phyloP scores from a whole-genome alignment of 495 filamentous ascomycete species.

The Aspergillus ellipticus region DNA sequence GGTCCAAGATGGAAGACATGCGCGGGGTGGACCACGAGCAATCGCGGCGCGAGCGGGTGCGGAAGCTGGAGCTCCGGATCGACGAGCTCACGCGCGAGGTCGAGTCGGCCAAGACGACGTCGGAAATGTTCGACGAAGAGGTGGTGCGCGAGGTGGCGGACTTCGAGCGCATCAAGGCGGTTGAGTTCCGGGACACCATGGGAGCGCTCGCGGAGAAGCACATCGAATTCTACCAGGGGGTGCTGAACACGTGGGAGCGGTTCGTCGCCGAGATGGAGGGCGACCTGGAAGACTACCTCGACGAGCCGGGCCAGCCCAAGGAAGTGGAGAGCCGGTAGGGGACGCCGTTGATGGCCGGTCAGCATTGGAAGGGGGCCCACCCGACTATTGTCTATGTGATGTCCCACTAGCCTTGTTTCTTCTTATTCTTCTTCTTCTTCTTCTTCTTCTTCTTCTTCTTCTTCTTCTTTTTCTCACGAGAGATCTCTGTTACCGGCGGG shows the following conservation, averaged over 20 bases:
- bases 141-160: slow-evolving; percentile 87
- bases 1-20: slow-evolving; percentile 93
- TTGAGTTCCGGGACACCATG: slow-evolving; percentile 86
- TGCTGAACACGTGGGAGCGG: slow-evolving; percentile 81
- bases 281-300: slow-evolving; percentile 34
- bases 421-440: too few species aligned
- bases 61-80: slow-evolving; percentile 88
- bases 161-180: slow-evolving; percentile 93
- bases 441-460: too few species aligned
- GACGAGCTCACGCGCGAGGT: slow-evolving; percentile 85
- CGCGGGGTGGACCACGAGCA: slow-evolving; percentile 96
- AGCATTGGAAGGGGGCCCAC: not conserved
- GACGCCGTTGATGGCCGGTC: too few species aligned
- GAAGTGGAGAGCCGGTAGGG: slow-evolving; percentile 5
- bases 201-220: slow-evolving; percentile 80
- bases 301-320: slow-evolving; percentile 18
- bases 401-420: slow-evolving; percentile 3
- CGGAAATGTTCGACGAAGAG: slow-evolving; percentile 89
- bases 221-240: slow-evolving; percentile 77
- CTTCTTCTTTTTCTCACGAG: not conserved
- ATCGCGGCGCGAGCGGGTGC: slow-evolving; percentile 73
- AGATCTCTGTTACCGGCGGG: not conserved
- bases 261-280: slow-evolving; percentile 87
- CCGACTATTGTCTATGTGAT: not conserved
- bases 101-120: slow-evolving; percentile 75